phyloP scores from a whole-genome alignment of 306 rosid species.

The Glycine soja region DNA sequence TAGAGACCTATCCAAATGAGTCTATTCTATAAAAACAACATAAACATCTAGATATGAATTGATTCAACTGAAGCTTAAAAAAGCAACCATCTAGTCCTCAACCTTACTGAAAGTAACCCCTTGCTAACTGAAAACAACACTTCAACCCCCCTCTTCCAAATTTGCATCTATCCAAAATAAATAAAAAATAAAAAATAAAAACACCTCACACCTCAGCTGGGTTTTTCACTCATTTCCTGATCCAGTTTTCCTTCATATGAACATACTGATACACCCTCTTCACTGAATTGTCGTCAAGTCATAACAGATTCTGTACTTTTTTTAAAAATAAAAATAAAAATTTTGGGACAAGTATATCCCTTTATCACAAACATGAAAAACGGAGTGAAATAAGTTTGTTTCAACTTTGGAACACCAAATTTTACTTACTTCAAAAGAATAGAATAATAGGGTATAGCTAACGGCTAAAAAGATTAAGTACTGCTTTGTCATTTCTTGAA shows the following conservation, averaged over 20 bases:
- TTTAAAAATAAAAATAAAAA: background rate
- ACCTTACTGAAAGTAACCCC: constrained; percentile 64
- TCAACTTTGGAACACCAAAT: constrained; percentile 36
- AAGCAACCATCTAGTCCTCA: constrained; percentile 47
- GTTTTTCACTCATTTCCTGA: constrained; percentile 16
- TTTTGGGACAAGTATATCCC: background rate
- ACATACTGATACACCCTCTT: background rate
- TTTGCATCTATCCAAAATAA: constrained; percentile 31
- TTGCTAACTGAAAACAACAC: constrained; percentile 72
- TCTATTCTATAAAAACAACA: constrained; percentile 44
- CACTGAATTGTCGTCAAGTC: background rate
- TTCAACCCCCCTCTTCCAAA: constrained; percentile 50
- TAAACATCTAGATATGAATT: constrained; percentile 43
- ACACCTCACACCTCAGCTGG: constrained; percentile 24
- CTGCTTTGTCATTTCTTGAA: constrained; percentile 36
- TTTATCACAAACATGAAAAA: constrained; percentile 18
- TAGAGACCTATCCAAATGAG: constrained; percentile 45
- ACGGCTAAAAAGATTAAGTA: constrained; percentile 41
- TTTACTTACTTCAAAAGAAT: constrained; percentile 44
- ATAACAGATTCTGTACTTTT: constrained; percentile 21
- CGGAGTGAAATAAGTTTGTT: constrained; percentile 35
- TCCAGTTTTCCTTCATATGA: constrained; percentile 20
- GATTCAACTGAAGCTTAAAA: constrained; percentile 48
- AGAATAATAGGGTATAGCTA: constrained; percentile 37
- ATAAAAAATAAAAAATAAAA: background rate